Evolutionary conservation across 768 basidiomycete genomes (phyloP), one percentile per base, ranked within the genome.

Genomic region (Dentipellis sp.): DNA sequence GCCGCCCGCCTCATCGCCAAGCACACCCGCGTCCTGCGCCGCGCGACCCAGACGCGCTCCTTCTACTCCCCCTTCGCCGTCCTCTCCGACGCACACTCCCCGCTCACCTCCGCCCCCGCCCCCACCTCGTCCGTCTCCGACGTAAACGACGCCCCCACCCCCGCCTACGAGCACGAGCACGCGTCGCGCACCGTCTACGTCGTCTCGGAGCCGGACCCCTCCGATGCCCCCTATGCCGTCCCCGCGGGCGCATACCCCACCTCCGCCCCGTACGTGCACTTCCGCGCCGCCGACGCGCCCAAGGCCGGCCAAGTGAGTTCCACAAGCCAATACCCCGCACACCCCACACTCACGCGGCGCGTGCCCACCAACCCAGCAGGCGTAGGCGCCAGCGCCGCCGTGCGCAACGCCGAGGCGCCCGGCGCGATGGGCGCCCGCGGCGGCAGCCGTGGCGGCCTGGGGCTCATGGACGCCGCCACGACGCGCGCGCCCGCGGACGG

Each of bases 121-220:
- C 42, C 69, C 53, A 21, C 61, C 29, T 51, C 63, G 42, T 12
- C 29, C 39, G 38, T 17, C 16, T 14, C 40, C 8, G 17, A 37
- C 17, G 21, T 14, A 9, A 58, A 69, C 11, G 54, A 62, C 16
- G 14, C 58, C 39, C 53, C 38, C 19, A 56, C 69, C 4, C 52
- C 69, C 11, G 62, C 74, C 10, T 85, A 88, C 69, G 83, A 87
- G 67, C 88, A 87, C 66, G 77, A 85, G 62, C 66, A 71, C 37
- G 81, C 80, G 36, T 74, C 76, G 34, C 82, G 76, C 56, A 84
- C 82, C 36, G 54, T 62, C 53, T 84, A 88, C 63, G 84, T 88
- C 59, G 86, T 88, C 59, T 86, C 84, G 35, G 76, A 85, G 66
- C 86, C 86, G 39, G 84, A 88, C 69, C 75, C 79, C 36, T 72